Base-by-base conservation (phyloP, 1,284 basidiomycete genomes). In the Omphalotus olearius region DNA sequence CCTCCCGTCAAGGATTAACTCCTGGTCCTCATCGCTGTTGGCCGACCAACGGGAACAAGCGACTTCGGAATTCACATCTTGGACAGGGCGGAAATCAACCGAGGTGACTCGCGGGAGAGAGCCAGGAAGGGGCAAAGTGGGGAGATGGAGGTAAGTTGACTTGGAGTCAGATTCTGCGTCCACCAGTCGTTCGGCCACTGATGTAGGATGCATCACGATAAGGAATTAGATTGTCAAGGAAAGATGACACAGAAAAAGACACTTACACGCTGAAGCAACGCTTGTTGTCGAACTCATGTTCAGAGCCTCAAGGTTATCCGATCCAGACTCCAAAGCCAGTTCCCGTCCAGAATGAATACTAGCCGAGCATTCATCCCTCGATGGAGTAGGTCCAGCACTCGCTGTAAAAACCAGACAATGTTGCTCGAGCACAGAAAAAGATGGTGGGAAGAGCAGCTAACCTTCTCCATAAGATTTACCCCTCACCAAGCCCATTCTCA, bases 171-270 rank as follows among this genome's bases (percentile, higher is more conserved):
- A 25, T 11, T 9, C 14, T 10, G 43, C 41, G 35, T 51, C 49
- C 9, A 51, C 14, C 18, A 51, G 39, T 14, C 49, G 41, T 38
- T 51, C 42, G n/a, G 38, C 43, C 5, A 51, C 43, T 52, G 23
- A 10, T 23, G 13, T 17, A 25, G 44, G 18, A 20, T 14, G 23
- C 16, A 41, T 6, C 11, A 10, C 20, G 9, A 16, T n/a, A 6
- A 38, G 16, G 9, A 40, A 17, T 42, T 11, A 20, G 18, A 42
- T 20, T 6, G 30, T 14, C 14, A 48, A 39, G 20, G 5, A 40
- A 28, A 2, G 10, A 51, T 7, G 11, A 28, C 28, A 16, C 10
- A 42, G 23, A 40, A 11, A 25, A 16, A 39, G 16, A 30, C n/a
- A 52, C 39, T 16, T 36, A 42, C 26, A 39, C 28, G 44, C 45